Base-by-base conservation (phyloP, 2,329 filamentous ascomycete species). In the Aspergillus carbonarius region DNA sequence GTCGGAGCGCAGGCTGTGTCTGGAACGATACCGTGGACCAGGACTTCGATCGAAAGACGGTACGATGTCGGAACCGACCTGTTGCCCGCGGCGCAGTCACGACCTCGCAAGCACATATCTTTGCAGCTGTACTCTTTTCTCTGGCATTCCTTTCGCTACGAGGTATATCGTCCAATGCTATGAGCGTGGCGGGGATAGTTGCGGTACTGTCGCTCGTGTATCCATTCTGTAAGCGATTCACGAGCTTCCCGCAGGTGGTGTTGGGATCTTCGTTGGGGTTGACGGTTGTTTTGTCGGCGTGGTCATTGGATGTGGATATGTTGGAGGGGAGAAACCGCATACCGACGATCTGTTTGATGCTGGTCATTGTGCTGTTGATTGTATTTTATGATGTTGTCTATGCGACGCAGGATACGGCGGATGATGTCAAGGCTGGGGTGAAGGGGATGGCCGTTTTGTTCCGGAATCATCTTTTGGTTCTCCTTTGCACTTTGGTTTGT, bases 241-340 rank as follows among this genome's bases (percentile, higher is more conserved):
- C 54, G 12, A 48, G 50, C 23, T 56, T 56, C 46, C 54, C 54
- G 23, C 54, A 56, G 34, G 54, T 56, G 7, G 50, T 56, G 13
- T 17, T 56, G 15, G 54, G 54, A 9, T 40, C 7, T 9, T 40
- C 17, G 18, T 18, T 40, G 8, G 37, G 17, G n/a, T 18, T 18
- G 37, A 40, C n/a, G n/a, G 37, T 20, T 10, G 37, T 18, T 9
- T 10, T 40, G n/a, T 40, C 37, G n/a, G 37, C 37, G 37, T 40
- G 18, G n/a, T 7, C n/a, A 2, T 17, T 40, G n/a, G 37, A 40
- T 18, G 37, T 40, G n/a, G 37, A 40, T 40, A 17, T 40, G 18
- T 18, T 40, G 37, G 37, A 7, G 17, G 37, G n/a, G 18, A 10
- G 18, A 7, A 40, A 18, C 8, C 15, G 15, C 7, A n/a, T 20